phyloP scores from a whole-genome alignment of 1,284 basidiomycete species.

The Rhodotorula sp. region DNA sequence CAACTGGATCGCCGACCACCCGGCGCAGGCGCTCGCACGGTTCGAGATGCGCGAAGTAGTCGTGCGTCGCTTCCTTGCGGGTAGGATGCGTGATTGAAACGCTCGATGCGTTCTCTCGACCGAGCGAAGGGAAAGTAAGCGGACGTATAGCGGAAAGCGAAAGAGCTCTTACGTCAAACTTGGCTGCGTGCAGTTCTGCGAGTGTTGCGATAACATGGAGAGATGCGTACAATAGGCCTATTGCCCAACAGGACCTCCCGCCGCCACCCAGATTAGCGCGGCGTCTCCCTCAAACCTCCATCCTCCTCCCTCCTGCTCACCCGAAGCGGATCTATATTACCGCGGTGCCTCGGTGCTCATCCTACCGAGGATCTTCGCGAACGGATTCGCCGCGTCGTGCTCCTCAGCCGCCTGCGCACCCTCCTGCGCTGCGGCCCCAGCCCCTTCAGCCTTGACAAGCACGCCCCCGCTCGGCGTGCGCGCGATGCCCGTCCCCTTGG shows the following conservation, averaged over 20 bases:
- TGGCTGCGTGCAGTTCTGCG: not conserved
- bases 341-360: conserved; percentile 17
- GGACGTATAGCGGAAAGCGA: not conserved
- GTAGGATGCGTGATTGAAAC: conserved; percentile 78
- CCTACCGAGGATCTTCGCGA: conserved; percentile 24
- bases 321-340: not conserved
- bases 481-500: conserved; percentile 35
- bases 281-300: not conserved
- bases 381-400: conserved; percentile 18
- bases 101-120: not conserved
- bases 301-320: not conserved
- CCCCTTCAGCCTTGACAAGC: not conserved
- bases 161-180: too few relatives aligned
- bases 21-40: conserved; percentile 54
- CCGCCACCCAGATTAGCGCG: not conserved
- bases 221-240: not conserved
- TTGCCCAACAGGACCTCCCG: not conserved
- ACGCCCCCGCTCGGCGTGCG: conserved; percentile 12
- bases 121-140: not conserved
- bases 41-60: conserved; percentile 84
- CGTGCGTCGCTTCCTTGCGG: conserved; percentile 82
- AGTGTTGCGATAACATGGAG: too few relatives aligned
- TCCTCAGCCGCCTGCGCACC: not conserved
- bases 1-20: conserved; percentile 30
- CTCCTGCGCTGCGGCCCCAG: not conserved